Conservation (phyloP, 306 rosid species). For the Mimosa bimucronata region DNA sequence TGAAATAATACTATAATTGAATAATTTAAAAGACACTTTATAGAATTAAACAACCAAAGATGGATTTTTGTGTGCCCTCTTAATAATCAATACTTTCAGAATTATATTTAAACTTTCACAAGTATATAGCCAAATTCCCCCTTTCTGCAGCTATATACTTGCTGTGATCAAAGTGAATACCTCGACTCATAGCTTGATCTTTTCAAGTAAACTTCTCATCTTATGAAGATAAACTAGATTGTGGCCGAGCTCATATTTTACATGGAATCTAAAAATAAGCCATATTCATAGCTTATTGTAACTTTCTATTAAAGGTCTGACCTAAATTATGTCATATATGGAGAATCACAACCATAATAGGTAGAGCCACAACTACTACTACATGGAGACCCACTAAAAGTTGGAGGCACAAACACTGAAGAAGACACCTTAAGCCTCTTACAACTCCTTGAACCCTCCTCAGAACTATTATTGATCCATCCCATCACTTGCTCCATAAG, state of each 20-base stretch:
- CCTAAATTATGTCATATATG: constrained; percentile 32
- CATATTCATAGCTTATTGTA: neutral
- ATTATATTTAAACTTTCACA: neutral
- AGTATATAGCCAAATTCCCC: neutral
- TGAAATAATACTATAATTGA: too few species aligned
- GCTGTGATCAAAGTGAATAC: neutral
- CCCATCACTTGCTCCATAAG: constrained; percentile 41
- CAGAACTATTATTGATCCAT: constrained; percentile 61
- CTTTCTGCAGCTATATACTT: neutral
- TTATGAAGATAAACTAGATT: neutral
- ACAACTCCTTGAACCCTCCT: constrained; percentile 58
- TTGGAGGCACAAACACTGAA: constrained; percentile 88
- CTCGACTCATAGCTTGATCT: neutral
- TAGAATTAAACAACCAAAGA: too few species aligned
- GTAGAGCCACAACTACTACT: constrained; percentile 40
- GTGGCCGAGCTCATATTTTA: neutral
- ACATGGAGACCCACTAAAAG: constrained; percentile 52
- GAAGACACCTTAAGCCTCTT: constrained; percentile 92
- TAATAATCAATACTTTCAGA: neutral
- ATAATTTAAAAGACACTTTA: too few species aligned
- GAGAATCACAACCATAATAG: constrained; percentile 43
- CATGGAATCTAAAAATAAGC: neutral
- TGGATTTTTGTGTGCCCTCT: neutral
- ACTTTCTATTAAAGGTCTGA: neutral
- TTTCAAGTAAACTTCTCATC: neutral